Conservation (phyloP, 2,329 filamentous ascomycete genomes). For the Claviceps maximensis region DNA sequence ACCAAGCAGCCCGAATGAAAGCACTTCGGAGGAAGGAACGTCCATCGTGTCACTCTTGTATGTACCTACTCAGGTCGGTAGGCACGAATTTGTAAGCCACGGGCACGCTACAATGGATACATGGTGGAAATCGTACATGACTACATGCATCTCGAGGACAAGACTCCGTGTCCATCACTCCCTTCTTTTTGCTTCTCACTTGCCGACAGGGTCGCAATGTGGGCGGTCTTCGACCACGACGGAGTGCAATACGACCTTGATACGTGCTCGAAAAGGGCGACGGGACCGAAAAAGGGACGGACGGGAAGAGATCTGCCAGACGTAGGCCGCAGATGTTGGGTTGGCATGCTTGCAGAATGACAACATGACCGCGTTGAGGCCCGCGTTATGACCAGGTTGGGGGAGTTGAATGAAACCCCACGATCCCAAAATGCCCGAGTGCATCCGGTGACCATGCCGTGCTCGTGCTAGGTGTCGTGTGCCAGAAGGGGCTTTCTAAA, state of each 20-base stretch:
- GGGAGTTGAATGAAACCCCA: background rate
- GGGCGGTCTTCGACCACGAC: background rate
- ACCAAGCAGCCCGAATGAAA: too few relatives aligned
- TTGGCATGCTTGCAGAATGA: background rate
- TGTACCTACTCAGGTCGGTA: too few relatives aligned
- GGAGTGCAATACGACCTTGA: background rate
- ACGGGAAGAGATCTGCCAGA: background rate
- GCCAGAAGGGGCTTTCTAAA: background rate
- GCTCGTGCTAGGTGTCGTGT: background rate
- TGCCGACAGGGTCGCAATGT: background rate
- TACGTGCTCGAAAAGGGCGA: background rate
- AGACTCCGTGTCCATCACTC: background rate
- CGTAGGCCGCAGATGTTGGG: background rate
- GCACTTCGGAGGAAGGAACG: background rate
- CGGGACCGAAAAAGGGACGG: background rate
- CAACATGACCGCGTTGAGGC: background rate
- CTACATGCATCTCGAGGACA: background rate
- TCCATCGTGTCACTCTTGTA: background rate
- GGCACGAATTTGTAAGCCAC: background rate
- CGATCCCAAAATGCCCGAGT: background rate
- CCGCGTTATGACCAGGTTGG: background rate
- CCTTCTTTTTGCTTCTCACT: background rate
- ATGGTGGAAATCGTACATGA: background rate
- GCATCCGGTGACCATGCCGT: slow-evolving; percentile 1
- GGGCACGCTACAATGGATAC: background rate